Conservation (phyloP, 805 yeast species). For the Hyphopichia homilentoma region DNA sequence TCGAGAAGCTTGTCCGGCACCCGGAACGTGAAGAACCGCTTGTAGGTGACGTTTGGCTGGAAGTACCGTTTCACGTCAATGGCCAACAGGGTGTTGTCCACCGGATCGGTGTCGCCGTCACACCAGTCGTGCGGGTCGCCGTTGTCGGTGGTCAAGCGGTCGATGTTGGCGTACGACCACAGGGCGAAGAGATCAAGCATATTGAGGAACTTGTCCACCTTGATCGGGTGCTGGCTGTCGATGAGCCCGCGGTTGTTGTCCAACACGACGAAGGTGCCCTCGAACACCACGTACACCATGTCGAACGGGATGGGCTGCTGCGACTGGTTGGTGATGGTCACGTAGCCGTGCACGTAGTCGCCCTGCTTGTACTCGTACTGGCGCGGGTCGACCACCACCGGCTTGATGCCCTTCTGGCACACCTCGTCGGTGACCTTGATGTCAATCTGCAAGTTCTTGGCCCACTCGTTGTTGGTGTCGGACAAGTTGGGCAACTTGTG, state of each 20-base stretch:
- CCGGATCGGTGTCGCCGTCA: conserved; percentile 41
- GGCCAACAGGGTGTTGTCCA: conserved; percentile 31
- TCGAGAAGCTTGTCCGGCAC: conserved; percentile 40
- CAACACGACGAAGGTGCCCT: conserved; percentile 29
- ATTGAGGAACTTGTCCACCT: conserved; percentile 36
- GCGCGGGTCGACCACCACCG: conserved; percentile 30
- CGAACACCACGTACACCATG: conserved; percentile 43
- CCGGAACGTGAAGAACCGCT: conserved; percentile 38
- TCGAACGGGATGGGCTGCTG: conserved; percentile 34
- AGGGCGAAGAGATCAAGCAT: conserved; percentile 43
- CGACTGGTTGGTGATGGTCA: conserved; percentile 31
- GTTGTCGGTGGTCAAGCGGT: conserved; percentile 33
- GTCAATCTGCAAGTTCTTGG: conserved; percentile 26
- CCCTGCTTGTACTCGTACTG: conserved; percentile 35
- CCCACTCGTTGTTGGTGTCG: conserved; percentile 25
- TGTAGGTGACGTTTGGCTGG: conserved; percentile 36
- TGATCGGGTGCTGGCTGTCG: conserved; percentile 21
- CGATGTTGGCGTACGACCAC: conserved; percentile 43
- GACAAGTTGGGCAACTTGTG: conserved; percentile 34
- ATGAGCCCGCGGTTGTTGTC: conserved; percentile 20
- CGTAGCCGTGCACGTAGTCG: conserved; percentile 42
- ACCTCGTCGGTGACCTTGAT: conserved; percentile 35
- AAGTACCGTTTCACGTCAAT: conserved; percentile 34
- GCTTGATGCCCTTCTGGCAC: conserved; percentile 37
- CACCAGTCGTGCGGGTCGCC: conserved; percentile 46